Conservation (phyloP, 495 filamentous ascomycete genomes). For the Penicillium flavigenum region DNA sequence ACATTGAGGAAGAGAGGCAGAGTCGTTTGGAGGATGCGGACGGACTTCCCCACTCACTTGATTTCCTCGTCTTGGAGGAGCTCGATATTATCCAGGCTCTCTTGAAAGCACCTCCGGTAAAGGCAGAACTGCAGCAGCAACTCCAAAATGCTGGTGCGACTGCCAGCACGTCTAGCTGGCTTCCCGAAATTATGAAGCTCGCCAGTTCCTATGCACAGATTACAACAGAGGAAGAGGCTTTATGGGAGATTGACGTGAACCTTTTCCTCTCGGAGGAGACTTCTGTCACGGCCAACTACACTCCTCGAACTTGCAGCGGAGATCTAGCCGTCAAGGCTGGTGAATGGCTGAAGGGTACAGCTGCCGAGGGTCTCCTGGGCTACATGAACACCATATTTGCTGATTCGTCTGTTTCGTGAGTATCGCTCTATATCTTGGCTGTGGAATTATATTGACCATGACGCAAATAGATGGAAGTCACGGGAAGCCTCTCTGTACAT, state of each 20-base stretch:
- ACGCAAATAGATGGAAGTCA: constrained; percentile 52
- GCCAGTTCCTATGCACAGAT: constrained; percentile 88
- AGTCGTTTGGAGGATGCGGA: constrained; percentile 87
- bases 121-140: constrained; percentile 76
- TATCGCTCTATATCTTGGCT: neutral
- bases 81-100: constrained; percentile 89
- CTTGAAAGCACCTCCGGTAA: constrained; percentile 78
- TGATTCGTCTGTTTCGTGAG: constrained; percentile 54
- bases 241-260: constrained; percentile 97
- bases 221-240: constrained; percentile 82
- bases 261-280: constrained; percentile 94
- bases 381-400: constrained; percentile 69
- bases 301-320: constrained; percentile 84
- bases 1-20: constrained; percentile 80
- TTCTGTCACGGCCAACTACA: constrained; percentile 94
- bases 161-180: constrained; percentile 60
- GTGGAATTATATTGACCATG: constrained; percentile 28
- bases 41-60: constrained; percentile 89
- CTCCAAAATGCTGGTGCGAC: constrained; percentile 58
- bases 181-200: constrained; percentile 78
- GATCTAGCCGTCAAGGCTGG: constrained; percentile 90
- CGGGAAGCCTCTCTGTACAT: constrained; percentile 82
- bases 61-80: constrained; percentile 89
- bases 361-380: constrained; percentile 70
- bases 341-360: constrained; percentile 73